Conservation (phyloP, 768 basidiomycete genomes). For the Russula olivacea region DNA sequence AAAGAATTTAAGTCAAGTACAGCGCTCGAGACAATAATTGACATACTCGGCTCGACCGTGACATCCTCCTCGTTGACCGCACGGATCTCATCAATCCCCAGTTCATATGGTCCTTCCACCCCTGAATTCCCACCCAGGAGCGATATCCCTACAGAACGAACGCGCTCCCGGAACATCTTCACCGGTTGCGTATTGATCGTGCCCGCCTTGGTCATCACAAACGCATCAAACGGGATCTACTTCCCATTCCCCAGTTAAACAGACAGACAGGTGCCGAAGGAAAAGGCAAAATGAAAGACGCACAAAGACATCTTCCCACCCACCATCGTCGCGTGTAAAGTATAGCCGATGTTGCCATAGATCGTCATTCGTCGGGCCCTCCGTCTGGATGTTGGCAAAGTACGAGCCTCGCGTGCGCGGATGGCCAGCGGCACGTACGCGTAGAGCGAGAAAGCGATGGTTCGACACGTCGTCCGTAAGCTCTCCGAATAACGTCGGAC, state of each 20-base stretch:
- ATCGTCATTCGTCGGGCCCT: constrained; percentile 71
- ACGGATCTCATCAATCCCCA: constrained; percentile 75
- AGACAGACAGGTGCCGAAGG: background rate
- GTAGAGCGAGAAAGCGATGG: constrained; percentile 75
- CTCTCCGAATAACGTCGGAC: constrained; percentile 84
- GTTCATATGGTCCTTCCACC: constrained; percentile 68
- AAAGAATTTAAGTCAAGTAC: background rate
- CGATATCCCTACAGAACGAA: constrained; percentile 82
- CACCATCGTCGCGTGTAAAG: constrained; percentile 55
- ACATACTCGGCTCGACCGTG: constrained; percentile 32
- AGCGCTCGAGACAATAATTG: background rate
- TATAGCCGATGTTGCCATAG: constrained; percentile 95
- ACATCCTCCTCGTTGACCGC: constrained; percentile 74
- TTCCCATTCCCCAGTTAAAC: background rate
- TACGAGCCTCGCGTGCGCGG: constrained; percentile 76
- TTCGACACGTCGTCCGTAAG: constrained; percentile 76
- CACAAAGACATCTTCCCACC: constrained; percentile 82
- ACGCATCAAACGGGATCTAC: constrained; percentile 77
- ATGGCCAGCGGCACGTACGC: constrained; percentile 72
- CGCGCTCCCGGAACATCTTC: constrained; percentile 63
- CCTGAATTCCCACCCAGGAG: constrained; percentile 80
- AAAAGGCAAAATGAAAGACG: constrained; percentile 32
- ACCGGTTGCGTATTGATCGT: constrained; percentile 66
- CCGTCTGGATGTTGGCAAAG: constrained; percentile 90
- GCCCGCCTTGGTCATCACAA: constrained; percentile 69